Conservation (phyloP, 2,329 filamentous ascomycete species). For the Paraphaeosphaeria sporulosa region DNA sequence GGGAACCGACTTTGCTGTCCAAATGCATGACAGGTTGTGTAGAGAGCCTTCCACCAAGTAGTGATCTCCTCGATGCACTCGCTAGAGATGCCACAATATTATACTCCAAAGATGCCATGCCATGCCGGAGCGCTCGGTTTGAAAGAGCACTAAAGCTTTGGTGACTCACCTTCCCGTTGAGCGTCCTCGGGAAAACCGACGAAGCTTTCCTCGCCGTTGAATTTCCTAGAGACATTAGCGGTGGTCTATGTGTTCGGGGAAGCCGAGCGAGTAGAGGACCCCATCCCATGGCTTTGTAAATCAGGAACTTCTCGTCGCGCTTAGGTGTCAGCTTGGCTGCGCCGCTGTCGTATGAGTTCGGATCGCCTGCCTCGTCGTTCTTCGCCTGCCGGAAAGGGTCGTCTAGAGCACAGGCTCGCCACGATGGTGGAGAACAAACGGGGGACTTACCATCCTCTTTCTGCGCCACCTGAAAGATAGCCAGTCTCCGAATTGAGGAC, state of each 20-base stretch:
- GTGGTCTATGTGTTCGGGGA: not conserved
- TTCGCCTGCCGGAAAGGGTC: not conserved
- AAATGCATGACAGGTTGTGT: not conserved
- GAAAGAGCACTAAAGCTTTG: conserved; percentile 33
- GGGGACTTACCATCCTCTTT: conserved; percentile 79
- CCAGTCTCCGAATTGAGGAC: conserved; percentile 83
- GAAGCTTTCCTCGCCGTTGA: conserved; percentile 48
- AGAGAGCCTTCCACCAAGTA: not conserved
- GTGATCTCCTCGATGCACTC: not conserved
- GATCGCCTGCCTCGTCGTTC: not conserved
- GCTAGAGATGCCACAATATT: not conserved
- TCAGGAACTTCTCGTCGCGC: not conserved
- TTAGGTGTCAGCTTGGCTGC: not conserved
- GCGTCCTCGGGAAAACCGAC: conserved; percentile 36
- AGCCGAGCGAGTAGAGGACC: not conserved
- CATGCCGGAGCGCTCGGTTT: not conserved
- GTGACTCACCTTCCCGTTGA: conserved; percentile 20
- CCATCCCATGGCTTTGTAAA: not conserved
- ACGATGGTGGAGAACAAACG: not conserved
- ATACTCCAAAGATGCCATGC: not conserved
- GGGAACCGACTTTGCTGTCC: not conserved
- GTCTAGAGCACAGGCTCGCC: not conserved
- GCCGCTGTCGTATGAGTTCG: not conserved
- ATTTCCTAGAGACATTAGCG: conserved; percentile 34
- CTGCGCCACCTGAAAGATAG: conserved; percentile 80